Evolutionary conservation across 805 yeast genomes (phyloP), one percentile per base, ranked within the genome.

Genomic region (Spathaspora passalidarum): DNA sequence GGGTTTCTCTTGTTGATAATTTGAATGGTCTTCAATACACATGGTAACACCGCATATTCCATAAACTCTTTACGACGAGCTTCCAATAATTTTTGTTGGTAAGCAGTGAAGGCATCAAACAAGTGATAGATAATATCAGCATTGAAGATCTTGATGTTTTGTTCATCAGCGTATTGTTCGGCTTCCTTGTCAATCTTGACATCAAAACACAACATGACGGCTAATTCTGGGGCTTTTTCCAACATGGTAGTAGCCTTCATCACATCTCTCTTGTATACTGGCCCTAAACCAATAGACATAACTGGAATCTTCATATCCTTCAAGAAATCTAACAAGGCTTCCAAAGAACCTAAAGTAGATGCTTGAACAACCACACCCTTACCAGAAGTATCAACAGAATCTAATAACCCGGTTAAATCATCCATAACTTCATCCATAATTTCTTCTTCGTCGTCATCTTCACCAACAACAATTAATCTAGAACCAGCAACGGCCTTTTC

Each of bases 401-500:
- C 97, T 57, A 94, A 78, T 56, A 94, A 75, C 38, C 96, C 96
- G 37, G 97, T 89, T 65, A 94, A 77, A 67, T 94, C 99, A 60
- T 92, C 97, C 99, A 94, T 95, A 47, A 94, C 97, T 48, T 92
- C 97, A 65, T 94, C 98, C 95, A 87, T 86, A 59, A 94, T 62
- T 48, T 92, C 98, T 50, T 94, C 99, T 73, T 94, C 99, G 57
- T 94, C 98, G 56, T 94, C 99, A 49, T 88, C 97, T 53, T 91
- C 96, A 38, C 96, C 96, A 54, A 91, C 97, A 57, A 92, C 92
- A 52, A 94, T 72, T 66, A 94, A 76, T 65, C 99, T 81, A 19
- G 99, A 94, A 73, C 99, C 99, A 40, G 99, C 97, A 63, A 94
- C 97, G 10, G 99, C 99, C 72, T 94, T 92, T 61, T 94, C 99